Conservation (phyloP, 768 basidiomycete species). For the Artomyces pyxidatus region DNA sequence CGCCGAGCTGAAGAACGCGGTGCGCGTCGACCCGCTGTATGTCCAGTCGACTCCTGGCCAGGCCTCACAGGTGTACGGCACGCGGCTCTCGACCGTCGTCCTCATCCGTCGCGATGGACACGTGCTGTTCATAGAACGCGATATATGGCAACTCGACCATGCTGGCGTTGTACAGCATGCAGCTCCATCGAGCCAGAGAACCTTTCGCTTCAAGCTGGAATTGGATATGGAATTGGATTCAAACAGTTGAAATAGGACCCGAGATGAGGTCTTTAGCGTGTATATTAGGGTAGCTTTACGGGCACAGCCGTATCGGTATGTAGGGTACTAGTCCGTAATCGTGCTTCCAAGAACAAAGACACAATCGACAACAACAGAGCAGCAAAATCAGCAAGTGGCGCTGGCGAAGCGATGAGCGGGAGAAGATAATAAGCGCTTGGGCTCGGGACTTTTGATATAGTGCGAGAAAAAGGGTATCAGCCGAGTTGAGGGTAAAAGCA, state of each 20-base stretch:
- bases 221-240: too few relatives aligned
- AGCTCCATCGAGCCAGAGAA: conserved; percentile 37
- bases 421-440: conserved; percentile 2
- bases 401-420: not conserved
- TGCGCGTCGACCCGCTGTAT: conserved; percentile 49
- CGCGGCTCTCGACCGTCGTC: conserved; percentile 65
- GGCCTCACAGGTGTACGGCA: conserved; percentile 41
- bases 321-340: conserved; percentile 12
- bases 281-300: conserved; percentile 12
- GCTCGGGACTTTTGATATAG: not conserved
- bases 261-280: too few relatives aligned
- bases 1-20: conserved; percentile 50
- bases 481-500: conserved; percentile 12
- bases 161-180: conserved; percentile 32
- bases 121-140: conserved; percentile 64
- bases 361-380: conserved; percentile 8
- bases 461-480: conserved; percentile 5
- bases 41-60: conserved; percentile 10
- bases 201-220: conserved; percentile 25
- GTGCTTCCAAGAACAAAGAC: conserved; percentile 14
- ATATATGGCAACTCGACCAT: conserved; percentile 45
- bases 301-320: conserved; percentile 9
- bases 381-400: conserved; percentile 8
- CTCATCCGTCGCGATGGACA: conserved; percentile 53
- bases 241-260: too few relatives aligned